Percentiles rank a stretch among this genome's conserved stretches.
Conservation (phyloP, 225 moss, liverwort and hornwort genomes). For the Rhytidiadelphus loreus region DNA sequence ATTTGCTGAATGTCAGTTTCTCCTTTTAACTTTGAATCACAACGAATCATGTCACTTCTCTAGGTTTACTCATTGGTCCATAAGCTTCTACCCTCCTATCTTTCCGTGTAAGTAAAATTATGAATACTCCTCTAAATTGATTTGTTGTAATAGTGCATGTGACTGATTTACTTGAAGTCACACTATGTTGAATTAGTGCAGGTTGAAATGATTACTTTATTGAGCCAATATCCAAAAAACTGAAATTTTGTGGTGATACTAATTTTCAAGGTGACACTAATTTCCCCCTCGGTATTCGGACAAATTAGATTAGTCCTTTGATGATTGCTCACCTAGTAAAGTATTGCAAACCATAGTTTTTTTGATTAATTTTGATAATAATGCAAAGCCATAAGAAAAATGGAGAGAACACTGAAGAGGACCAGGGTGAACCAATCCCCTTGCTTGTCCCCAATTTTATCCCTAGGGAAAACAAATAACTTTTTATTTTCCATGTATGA, state of each 20-base stretch:
- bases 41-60: background rate
- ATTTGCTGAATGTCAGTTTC: background rate
- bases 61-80: background rate
- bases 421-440: no score
- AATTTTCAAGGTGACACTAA: background rate
- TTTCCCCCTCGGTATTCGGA: background rate
- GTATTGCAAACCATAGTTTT: background rate
- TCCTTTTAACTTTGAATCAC: background rate
- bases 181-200: background rate
- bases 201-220: background rate
- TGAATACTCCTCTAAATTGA: background rate
- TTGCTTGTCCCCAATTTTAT: no score
- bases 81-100: background rate
- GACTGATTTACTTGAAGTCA: background rate
- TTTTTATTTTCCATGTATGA: no score
- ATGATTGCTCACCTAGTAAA: background rate
- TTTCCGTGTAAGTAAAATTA: no score
- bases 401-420: background rate
- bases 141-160: background rate
- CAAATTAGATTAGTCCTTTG: background rate
- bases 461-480: no score
- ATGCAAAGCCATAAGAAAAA: background rate
- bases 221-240: background rate
- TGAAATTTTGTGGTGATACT: background rate
- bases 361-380: background rate